Base-by-base conservation (phyloP, 2,329 filamentous ascomycete genomes). In the Alternaria infectoria region DNA sequence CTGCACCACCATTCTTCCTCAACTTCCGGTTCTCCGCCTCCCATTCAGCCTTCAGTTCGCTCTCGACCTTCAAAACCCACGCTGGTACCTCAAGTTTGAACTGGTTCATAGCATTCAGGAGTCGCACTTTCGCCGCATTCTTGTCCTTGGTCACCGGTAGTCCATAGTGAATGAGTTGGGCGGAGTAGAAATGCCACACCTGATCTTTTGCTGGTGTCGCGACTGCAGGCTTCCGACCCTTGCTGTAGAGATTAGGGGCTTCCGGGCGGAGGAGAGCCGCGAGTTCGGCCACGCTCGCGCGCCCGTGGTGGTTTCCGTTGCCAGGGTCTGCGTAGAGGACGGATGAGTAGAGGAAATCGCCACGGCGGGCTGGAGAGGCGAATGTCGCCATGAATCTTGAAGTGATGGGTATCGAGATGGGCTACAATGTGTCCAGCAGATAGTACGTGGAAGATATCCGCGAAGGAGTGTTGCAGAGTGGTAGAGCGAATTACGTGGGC, bases 121-220 rank as follows among this genome's bases (percentile, higher is more conserved):
- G 77, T 3, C 88, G 80, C 79, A 88, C 84, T 59, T 87, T 86
- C 10, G 88, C 87, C 0, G 84, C 83, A 21, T 86, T 83, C 76
- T 90, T 90, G 47, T 83, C 82, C 69, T 87, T 88, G 17, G 86
- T 87, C 0, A 83, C 82, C 7, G 80, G 81, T 0, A 90, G 80
- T 1, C 86, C 88, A 76, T 90, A 90, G 76, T 90, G 88, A 5
- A 88, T 76, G 11, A 90, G 81, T 65, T 90, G 87, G 0, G 88
- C 87, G 65, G 88, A 84, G 61, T 88, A 90, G 85, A 85, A 90
- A 66, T 89, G 86, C 1, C 82, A 87, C 1, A 87, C 83, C 46
- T 83, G 83, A 68, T 89, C 86, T 47, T 84, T 81, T 0, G 62
- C 52, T 11, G 36, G 56, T n/a, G 58, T 32, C n/a, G 51, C 43